A percentile compares a stretch with the other conserved stretches of the same genome.
phyloP scores from a whole-genome alignment of 768 basidiomycete species.

The Mycena filopes region DNA sequence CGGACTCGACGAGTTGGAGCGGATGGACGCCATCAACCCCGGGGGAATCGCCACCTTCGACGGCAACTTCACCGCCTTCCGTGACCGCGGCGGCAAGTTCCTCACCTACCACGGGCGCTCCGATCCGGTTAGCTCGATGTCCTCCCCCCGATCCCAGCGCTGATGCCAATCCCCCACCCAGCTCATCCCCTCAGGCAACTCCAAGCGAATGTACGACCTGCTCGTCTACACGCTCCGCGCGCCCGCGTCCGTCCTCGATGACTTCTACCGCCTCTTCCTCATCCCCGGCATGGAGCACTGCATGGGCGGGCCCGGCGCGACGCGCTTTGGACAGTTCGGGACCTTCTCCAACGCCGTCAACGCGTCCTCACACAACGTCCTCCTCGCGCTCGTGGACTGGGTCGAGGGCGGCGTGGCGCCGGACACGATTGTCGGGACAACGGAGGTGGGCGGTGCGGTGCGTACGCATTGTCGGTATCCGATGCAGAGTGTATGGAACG shows the following conservation, averaged over 20 bases:
- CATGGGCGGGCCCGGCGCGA: constrained; percentile 31
- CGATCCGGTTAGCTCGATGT: constrained; percentile 5
- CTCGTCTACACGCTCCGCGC: constrained; percentile 31
- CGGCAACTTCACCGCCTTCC: constrained; percentile 33
- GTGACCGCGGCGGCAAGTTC: constrained; percentile 38
- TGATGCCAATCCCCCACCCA: no score
- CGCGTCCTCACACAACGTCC: neutral
- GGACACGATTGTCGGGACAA: constrained; percentile 1
- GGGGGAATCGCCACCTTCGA: constrained; percentile 29
- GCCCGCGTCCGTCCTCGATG: constrained; percentile 29
- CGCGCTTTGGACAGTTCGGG: constrained; percentile 24
- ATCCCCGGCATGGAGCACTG: constrained; percentile 42
- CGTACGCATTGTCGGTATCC: constrained; percentile 8
- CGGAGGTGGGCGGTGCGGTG: neutral
- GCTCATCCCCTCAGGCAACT: constrained; percentile 37
- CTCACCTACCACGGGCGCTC: constrained; percentile 38
- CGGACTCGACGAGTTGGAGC: neutral
- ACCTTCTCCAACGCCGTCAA: neutral
- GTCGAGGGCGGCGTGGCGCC: constrained; percentile 9
- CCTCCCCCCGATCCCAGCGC: neutral
- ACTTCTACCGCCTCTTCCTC: constrained; percentile 40
- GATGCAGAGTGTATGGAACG: constrained; percentile 5
- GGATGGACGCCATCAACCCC: constrained; percentile 12
- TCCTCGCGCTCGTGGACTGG: constrained; percentile 9
- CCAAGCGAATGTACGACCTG: constrained; percentile 35